These are phyloP conservation scores for Taphrina sp. DNA, from an alignment of 1,139 yeast genomes.

Conservation along the genomic window DNA sequence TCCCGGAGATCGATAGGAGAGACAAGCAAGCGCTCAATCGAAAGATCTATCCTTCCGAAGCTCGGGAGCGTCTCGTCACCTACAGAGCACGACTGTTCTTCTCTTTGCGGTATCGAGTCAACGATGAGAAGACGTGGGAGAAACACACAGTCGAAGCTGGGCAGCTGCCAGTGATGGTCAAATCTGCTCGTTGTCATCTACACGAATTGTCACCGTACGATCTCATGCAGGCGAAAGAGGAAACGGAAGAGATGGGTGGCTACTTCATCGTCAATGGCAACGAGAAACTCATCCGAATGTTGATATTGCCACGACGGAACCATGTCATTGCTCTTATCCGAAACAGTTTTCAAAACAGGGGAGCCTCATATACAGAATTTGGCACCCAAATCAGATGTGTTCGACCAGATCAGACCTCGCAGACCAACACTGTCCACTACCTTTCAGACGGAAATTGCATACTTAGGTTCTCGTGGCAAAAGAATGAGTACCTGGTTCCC, in stretches of 20 bases:
- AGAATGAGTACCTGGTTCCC: conserved; percentile 91
- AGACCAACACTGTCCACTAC: conserved; percentile 93
- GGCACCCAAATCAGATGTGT: conserved; percentile 95
- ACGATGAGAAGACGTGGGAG: conserved; percentile 72
- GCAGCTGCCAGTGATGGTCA: conserved; percentile 83
- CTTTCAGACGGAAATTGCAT: conserved; percentile 95
- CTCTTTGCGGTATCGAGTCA: conserved; percentile 79
- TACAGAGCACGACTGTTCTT: conserved; percentile 73
- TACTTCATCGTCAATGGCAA: conserved; percentile 95
- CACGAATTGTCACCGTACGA: conserved; percentile 78
- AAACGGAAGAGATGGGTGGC: conserved; percentile 94
- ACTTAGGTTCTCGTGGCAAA: conserved; percentile 94
- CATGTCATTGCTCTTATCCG: conserved; percentile 97
- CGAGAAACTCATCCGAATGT: conserved; percentile 93
- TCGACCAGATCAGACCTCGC: conserved; percentile 96
- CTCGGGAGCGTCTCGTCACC: conserved; percentile 77
- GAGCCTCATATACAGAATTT: conserved; percentile 78
- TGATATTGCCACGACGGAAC: conserved; percentile 94
- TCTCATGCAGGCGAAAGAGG: conserved; percentile 76
- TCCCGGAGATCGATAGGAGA: conserved; percentile 68
- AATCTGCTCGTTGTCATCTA: conserved; percentile 85
- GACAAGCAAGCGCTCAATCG: conserved; percentile 82
- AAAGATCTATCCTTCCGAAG: conserved; percentile 71
- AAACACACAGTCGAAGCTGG: conserved; percentile 90
- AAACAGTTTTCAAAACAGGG: conserved; percentile 92